Base-by-base conservation (phyloP, 352 stramenopile species). In the Phytophthora syringae region DNA sequence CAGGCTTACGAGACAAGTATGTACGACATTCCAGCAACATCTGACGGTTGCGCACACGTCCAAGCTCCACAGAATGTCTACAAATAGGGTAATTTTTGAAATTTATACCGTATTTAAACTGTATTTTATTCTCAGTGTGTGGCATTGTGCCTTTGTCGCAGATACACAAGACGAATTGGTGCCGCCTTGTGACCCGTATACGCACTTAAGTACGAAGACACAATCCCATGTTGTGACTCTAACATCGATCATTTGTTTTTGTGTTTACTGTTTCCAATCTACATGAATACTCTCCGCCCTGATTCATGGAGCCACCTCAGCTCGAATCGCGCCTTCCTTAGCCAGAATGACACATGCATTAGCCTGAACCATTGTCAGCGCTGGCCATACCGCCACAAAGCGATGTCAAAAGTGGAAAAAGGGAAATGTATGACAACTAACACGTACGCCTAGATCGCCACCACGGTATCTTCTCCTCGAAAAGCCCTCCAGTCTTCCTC, bases 401-500 rank as follows among this genome's bases (percentile, higher is more conserved):
- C n/a, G n/a, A n/a, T 32, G 27, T 9, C 27, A 32, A 32, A 32
- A 32, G 27, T 32, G 27, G 7, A 32, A 32, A 32, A 9, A 32
- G 7, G 7, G 7, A 32, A 32, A 32, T 32, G 4, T 4, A 32
- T 32, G 27, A 11, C 39, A 47, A 25, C 18, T 10, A 47, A 24
- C 27, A 22, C 39, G 16, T 27, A 47, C 39, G 25, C 32, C 18
- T 42, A 67, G 34, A 45, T 20, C 32, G 52, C 12, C 51, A 55
- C 44, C 22, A 20, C 42, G 21, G 12, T n/a, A 1, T 24, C 30
- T 13, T 13, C 28, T 30, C 40, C 54, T 15, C 27, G 36, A 25
- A 71, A 72, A 20, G 49, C 21, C 18, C 60, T 72, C 64, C 50
- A 72, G 30, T 72, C 64, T 53, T 72, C 64, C 34, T 67, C 64